phyloP scores from a whole-genome alignment of 768 basidiomycete genomes.

The Hebeloma cylindrosporum region DNA sequence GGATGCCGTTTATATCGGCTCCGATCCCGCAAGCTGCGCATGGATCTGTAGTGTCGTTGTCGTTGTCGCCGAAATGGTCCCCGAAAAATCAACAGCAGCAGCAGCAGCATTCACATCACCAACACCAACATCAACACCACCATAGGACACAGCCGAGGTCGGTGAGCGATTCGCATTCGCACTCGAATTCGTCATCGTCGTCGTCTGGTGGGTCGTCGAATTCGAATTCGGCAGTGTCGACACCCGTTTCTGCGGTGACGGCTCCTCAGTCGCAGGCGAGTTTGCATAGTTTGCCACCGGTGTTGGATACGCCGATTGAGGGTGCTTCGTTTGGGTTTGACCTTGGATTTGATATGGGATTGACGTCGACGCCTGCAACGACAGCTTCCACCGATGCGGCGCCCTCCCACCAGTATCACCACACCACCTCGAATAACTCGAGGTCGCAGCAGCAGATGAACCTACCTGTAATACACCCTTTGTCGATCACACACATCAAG shows the following conservation, averaged over 20 bases:
- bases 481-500: constrained; percentile 1
- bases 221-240: constrained; percentile 52
- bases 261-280: constrained; percentile 42
- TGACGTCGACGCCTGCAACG: constrained; percentile 1
- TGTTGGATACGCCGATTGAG: constrained; percentile 63
- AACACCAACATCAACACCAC: no score
- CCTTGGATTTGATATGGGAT: constrained; percentile 33
- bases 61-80: no score
- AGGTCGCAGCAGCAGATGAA: neutral
- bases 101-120: no score
- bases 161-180: constrained; percentile 50
- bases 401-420: neutral
- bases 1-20: constrained; percentile 22
- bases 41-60: no score
- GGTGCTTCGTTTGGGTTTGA: constrained; percentile 46
- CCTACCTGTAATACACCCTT: constrained; percentile 4
- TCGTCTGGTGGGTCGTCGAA: no score
- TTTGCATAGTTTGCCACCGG: constrained; percentile 43
- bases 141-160: constrained; percentile 32
- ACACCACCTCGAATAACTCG: no score
- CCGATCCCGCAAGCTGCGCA: constrained; percentile 23
- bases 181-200: no score
- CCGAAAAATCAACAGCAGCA: constrained; percentile 6
- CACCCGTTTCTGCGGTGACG: constrained; percentile 55
- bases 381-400: neutral